phyloP scores from a whole-genome alignment of 2,329 filamentous ascomycete genomes.

The Aspergillus flavus region DNA sequence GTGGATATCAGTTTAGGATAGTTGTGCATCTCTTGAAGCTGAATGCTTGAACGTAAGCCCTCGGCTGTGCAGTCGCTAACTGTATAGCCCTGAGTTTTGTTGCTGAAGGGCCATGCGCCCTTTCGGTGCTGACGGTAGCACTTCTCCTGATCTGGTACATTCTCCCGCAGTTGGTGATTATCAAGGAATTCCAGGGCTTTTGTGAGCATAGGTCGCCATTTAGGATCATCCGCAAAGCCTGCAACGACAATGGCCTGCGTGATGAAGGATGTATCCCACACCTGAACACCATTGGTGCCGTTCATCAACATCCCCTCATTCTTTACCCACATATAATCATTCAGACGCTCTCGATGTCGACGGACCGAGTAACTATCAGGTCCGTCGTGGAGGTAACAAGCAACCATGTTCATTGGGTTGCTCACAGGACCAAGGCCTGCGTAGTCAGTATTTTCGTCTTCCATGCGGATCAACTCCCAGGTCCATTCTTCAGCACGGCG shows the following conservation, averaged over 20 bases:
- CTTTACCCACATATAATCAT: conserved; percentile 91
- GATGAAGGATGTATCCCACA: conserved; percentile 91
- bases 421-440: conserved; percentile 87
- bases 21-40: conserved; percentile 76
- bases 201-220: conserved; percentile 79
- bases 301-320: conserved; percentile 91
- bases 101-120: conserved; percentile 96
- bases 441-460: conserved; percentile 91
- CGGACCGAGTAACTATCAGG: conserved; percentile 71
- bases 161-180: conserved; percentile 84
- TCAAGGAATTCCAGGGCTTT: conserved; percentile 86
- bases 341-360: conserved; percentile 76
- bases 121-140: conserved; percentile 91
- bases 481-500: conserved; percentile 77
- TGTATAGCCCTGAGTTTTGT: conserved; percentile 86
- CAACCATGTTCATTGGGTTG: conserved; percentile 84
- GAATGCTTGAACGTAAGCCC: conserved; percentile 80
- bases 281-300: conserved; percentile 96
- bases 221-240: conserved; percentile 73
- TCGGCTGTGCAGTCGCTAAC: conserved; percentile 95
- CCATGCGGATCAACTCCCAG: conserved; percentile 82
- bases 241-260: conserved; percentile 82
- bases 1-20: conserved; percentile 76
- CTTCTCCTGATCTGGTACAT: conserved; percentile 72
- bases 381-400: conserved; percentile 82